Evolutionary conservation across 768 basidiomycete genomes (phyloP).

Genomic region (Xerocomus brunneocitrinus): DNA sequence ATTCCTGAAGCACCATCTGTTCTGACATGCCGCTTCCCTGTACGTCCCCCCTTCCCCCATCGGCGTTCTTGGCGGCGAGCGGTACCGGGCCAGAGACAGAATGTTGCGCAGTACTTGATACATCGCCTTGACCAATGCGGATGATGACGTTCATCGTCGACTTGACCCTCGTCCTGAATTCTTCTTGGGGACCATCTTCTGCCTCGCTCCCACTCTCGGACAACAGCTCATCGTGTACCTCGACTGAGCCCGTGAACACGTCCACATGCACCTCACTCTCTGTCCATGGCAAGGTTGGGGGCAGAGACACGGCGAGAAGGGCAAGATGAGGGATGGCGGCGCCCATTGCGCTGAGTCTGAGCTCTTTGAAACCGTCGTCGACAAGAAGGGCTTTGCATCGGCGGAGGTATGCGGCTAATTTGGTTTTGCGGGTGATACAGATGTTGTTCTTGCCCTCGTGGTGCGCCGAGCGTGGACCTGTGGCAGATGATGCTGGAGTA

Average conservation of each 20-base stretch:
- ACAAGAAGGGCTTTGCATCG: conserved; percentile 71
- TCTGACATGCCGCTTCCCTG: conserved; percentile 8
- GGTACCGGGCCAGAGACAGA: not conserved
- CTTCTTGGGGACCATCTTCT: conserved; percentile 52
- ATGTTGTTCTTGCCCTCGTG: conserved; percentile 78
- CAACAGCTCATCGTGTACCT: conserved; percentile 74
- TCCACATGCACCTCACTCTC: conserved; percentile 58
- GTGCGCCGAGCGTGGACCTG: conserved; percentile 75
- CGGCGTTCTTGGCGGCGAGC: conserved; percentile 6
- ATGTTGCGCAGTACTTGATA: conserved; percentile 15
- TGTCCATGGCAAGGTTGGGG: conserved; percentile 64
- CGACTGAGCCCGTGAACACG: conserved; percentile 63
- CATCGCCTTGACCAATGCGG: conserved; percentile 58
- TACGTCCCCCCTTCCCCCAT: conserved; percentile 6
- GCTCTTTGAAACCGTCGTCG: conserved; percentile 72
- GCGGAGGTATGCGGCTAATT: conserved; percentile 67
- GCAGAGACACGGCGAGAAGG: conserved; percentile 65
- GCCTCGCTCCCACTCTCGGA: conserved; percentile 45
- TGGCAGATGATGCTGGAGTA: conserved; percentile 67
- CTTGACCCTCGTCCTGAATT: conserved; percentile 59
- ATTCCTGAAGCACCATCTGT: conserved; percentile 38
- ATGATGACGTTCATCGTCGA: conserved; percentile 61
- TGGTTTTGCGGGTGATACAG: conserved; percentile 73
- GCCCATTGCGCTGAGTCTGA: conserved; percentile 80
- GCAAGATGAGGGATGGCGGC: conserved; percentile 84